Percentiles rank a stretch among this genome's conserved stretches.
phyloP scores from a whole-genome alignment of 306 rosid genomes.

The Pterocarpus santalinus region DNA sequence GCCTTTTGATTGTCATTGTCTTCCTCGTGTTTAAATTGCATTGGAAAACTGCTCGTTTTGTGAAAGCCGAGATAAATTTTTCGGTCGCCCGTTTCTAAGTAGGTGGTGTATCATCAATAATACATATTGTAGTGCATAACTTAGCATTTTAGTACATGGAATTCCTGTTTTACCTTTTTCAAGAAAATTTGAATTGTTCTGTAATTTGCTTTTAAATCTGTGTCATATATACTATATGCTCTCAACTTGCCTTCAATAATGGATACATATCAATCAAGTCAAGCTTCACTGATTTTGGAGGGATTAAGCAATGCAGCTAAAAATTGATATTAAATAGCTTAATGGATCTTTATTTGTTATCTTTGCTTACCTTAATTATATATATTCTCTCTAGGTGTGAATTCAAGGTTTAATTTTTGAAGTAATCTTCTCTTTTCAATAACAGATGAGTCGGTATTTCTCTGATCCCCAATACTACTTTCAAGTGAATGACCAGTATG shows the following conservation, averaged over 20 bases:
- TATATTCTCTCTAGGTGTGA: constrained; percentile 28
- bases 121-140: neutral
- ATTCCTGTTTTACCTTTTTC: neutral
- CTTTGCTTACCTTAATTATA: neutral
- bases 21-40: constrained; percentile 4
- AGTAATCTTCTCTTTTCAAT: constrained; percentile 38
- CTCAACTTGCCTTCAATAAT: neutral
- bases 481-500: constrained; percentile 97
- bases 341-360: constrained; percentile 27
- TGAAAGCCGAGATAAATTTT: constrained; percentile 13
- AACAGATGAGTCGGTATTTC: constrained; percentile 90
- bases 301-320: neutral
- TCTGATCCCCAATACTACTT: constrained; percentile 98
- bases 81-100: neutral
- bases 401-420: constrained; percentile 27
- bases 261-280: constrained; percentile 19
- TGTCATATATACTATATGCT: neutral
- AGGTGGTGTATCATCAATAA: neutral
- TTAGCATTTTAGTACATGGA: neutral
- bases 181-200: neutral
- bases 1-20: neutral
- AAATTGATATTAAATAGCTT: constrained; percentile 20
- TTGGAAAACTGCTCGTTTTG: constrained; percentile 4
- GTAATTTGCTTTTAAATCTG: constrained; percentile 23
- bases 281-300: neutral